A percentile compares a stretch with the other conserved stretches of the same genome.
Conservation (phyloP, 2,329 filamentous ascomycete species). For the Botrytis deweyae region DNA sequence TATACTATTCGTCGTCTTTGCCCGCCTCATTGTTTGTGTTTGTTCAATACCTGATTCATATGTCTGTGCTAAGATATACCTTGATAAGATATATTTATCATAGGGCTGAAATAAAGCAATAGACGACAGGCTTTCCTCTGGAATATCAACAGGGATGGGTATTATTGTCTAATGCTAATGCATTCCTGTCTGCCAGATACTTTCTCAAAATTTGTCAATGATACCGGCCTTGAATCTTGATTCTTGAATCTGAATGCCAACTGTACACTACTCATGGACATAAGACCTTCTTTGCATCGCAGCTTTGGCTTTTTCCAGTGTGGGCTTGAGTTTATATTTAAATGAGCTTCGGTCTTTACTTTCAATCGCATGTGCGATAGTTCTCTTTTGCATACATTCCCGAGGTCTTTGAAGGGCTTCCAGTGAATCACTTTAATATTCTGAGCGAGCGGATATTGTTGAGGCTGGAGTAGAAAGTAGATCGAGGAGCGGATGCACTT, state of each 20-base stretch:
- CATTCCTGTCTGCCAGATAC: background rate
- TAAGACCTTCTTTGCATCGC: background rate
- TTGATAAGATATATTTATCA: too few species aligned
- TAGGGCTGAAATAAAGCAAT: too few species aligned
- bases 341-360: background rate
- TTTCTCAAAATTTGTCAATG: background rate
- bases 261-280: background rate
- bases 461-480: background rate
- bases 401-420: too few species aligned
- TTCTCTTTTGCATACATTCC: too few species aligned
- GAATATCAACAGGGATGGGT: too few species aligned
- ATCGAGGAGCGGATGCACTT: background rate
- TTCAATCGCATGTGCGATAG: background rate
- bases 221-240: background rate
- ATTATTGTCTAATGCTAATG: background rate
- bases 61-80: too few species aligned
- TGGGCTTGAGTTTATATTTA: background rate
- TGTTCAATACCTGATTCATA: too few species aligned
- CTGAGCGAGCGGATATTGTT: background rate
- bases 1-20: too few species aligned
- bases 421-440: background rate
- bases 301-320: background rate
- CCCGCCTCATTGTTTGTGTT: too few species aligned
- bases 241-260: background rate
- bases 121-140: too few species aligned